Evolutionary conservation across 306 rosid species (phyloP).

Genomic region (Vigna nakashimae): DNA sequence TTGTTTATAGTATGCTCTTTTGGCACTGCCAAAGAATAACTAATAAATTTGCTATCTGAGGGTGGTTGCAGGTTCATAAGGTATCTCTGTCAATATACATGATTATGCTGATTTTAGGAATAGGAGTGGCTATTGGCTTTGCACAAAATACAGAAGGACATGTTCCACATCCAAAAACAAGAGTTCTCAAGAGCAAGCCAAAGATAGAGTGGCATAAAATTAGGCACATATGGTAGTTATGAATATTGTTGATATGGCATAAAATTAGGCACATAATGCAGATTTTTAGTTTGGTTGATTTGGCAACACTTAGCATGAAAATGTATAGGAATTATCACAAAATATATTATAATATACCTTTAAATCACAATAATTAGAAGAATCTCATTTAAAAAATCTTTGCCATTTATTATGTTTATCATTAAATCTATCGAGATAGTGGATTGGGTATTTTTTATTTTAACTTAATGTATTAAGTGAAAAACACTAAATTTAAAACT

Average conservation of each 20-base stretch:
- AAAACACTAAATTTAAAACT: too few species aligned
- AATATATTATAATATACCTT: too few species aligned
- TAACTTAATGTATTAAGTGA: too few species aligned
- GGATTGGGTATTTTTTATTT: too few species aligned
- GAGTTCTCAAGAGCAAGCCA: conserved; percentile 11
- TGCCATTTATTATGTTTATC: too few species aligned
- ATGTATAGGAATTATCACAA: too few species aligned
- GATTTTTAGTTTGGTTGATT: background rate
- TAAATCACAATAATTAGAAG: too few species aligned
- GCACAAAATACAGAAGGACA: conserved; percentile 10
- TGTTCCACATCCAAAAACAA: conserved; percentile 13
- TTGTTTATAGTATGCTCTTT: background rate
- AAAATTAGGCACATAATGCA: background rate
- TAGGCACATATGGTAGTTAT: conserved; percentile 70
- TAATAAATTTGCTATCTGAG: conserved; percentile 28
- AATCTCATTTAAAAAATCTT: too few species aligned
- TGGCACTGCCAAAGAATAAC: background rate
- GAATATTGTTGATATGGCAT: conserved; percentile 12
- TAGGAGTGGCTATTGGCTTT: conserved; percentile 53
- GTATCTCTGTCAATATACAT: conserved; percentile 40
- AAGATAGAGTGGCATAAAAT: conserved; percentile 65
- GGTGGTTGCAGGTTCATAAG: conserved; percentile 56
- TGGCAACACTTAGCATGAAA: too few species aligned
- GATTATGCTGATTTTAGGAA: conserved; percentile 54
- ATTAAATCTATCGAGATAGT: too few species aligned